Evolutionary conservation across 2,329 filamentous ascomycete species (phyloP), one percentile per base, ranked within the genome.

Genomic region (Aphanoascus verrucosus): DNA sequence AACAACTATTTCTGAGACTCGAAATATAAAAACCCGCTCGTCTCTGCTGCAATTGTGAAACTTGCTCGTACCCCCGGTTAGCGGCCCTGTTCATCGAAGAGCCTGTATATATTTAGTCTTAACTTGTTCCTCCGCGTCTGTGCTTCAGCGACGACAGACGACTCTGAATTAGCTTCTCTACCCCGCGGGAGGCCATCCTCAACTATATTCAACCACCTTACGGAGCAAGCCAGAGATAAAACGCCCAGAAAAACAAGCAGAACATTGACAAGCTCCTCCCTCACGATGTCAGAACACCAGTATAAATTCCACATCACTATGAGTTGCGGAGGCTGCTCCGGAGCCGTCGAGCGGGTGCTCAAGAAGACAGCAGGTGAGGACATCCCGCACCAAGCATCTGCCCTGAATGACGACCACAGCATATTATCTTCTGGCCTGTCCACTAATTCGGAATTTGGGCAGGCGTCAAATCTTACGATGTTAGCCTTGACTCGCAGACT

Each of bases 221-320:
- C 23, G 3, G 23, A 28, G 3, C 7, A 28, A 4, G 1, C 38
- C 14, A 15, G 15, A 17, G 42, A 6, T 20, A 45, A 11, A 9
- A 4, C 42, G 15, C 38, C 20, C 49, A 35, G 12, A 23, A 15
- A 23, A 34, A 6, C 31, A 15, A 40, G 9, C 42, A 43, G 14
- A 44, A 12, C 20, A 23, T 2, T 20, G 8, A 44, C 20, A 17
- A 4, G 2, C 8, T 35, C 12, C 20, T 14, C 19, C 5, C 3
- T 5, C 64, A 77, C 61, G 64, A 89, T 90, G 86, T 74, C 83
- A 56, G 82, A 85, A 63, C 88, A 95, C 77, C 87, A 82, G 62
- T 97, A 97, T 85, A 88, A 93, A 72, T 97, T 97, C 78, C 84
- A 90, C 72, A 82, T 97, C 70, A 78, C 76, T 72, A 98, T 98